Evolutionary conservation across 148 eudicot species (phyloP), one percentile per base, ranked within the genome.

Genomic region (Diospyros kaki): DNA sequence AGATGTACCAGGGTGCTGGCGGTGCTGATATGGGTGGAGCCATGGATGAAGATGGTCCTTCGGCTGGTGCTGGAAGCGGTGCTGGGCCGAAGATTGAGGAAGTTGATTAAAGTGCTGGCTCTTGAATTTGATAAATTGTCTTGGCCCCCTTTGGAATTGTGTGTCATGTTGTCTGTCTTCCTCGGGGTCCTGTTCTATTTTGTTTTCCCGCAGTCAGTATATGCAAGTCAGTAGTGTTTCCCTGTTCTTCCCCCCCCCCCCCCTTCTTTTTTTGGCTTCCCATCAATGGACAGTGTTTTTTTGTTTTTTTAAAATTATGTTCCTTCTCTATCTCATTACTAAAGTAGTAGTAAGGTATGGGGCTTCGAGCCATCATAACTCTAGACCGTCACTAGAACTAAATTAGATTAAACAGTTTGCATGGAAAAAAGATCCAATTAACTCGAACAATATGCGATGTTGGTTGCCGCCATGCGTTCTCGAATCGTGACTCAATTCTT

Each of bases 21-120:
- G 79, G 74, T 28, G 28, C 28, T 55, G 89, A 84, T 63, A 76
- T 80, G 81, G 84, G 81, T 2, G 85, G 77, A 10, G 61, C 44
- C 3, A 87, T 83, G 88, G 84, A 87, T 66, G 87, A 81, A 40
- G 88, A 87, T 50, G 84, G 80, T 12, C 86, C 90, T 52, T 48
- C 87, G 0, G 73, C 74, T 52, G 77, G 83, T 77, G 80, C 79
- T 64, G 78, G 64, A 14, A 73, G 74, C 4, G 85, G 86, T 72
- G 79, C 89, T 50, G 89, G 89, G 14, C 89, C 89, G 7, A 86
- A 86, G 77, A 86, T 86, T 59, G 89, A 86, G 69, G 89, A 86
- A 66, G 89, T 86, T 39, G 89, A 86, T 63, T 86, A 79, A 84
- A 73, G 1, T 3, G 76, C 9, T 56, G 64, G 64, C 40, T 17